Evolutionary conservation across 2,329 filamentous ascomycete genomes (phyloP), one percentile per base, ranked within the genome.

Genomic region (Venturia asperata): DNA sequence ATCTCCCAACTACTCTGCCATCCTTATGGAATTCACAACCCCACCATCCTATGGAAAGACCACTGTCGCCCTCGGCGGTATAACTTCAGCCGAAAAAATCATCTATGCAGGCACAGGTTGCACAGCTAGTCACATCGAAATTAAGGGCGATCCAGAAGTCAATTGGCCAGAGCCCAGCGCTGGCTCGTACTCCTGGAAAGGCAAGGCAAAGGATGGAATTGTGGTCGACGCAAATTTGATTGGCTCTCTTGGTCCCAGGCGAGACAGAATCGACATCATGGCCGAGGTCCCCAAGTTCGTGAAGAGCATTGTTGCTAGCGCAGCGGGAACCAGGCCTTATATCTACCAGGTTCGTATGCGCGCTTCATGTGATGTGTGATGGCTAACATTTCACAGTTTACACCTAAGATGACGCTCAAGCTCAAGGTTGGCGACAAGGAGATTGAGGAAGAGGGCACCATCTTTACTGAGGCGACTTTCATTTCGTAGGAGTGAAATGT

Each of bases 11-110:
- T 89, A 91, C 79, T 94, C 92, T 37, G 93, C 92, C 37, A 79
- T 96, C 69, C 81, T 97, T 81, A 99, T 99, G 94, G 90, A 97
- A 77, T 99, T 87, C 77, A 96, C 87, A 45, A 99, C 94, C 0
- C 95, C 94, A 37, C 86, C 90, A 4, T 97, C 93, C 5, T 99
- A 99, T 74, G 94, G 90, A 42, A 87, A 86, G 62, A 96, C 92
- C 0, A 79, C 85, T 21, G 92, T 99, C 68, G 89, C 85, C 68
- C 89, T 97, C 24, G 91, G 92, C 65, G 90, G 87, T 64, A 85
- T 99, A 66, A 87, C 85, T 65, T 92, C 88, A 73, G 90, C 96
- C 67, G 89, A 85, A 67, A 87, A 93, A 76, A 86, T 97, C 66
- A 76, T 97, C 68, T 84, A 85, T 65, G 92, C 88, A 49, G 89